phyloP scores from a whole-genome alignment of 176 grass and related monocot genomes.

The Miscanthus lutarioriparius region DNA sequence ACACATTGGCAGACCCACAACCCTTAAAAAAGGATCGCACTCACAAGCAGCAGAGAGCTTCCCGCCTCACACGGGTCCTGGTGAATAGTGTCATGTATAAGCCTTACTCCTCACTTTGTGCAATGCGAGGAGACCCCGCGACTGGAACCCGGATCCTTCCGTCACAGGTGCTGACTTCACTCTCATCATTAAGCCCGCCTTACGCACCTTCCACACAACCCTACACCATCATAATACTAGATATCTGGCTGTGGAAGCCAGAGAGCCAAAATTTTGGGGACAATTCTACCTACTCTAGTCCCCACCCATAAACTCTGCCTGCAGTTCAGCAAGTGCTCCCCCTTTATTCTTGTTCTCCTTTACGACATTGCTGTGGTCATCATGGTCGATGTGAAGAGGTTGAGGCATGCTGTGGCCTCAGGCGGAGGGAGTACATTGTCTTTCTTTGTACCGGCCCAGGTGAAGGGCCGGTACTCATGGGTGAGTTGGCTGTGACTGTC shows the following conservation, averaged over 20 bases:
- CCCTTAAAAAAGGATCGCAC: too few species aligned
- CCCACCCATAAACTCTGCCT: constrained; percentile 31
- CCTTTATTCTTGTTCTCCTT: constrained; percentile 40
- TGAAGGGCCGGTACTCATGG: constrained; percentile 63
- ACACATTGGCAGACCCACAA: constrained; percentile 5
- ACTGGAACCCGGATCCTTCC: too few species aligned
- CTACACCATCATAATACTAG: constrained; percentile 25
- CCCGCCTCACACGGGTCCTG: too few species aligned
- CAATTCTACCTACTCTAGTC: constrained; percentile 33
- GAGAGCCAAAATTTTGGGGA: constrained; percentile 63
- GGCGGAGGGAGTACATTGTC: constrained; percentile 87
- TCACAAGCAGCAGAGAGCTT: too few species aligned
- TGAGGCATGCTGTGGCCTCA: constrained; percentile 83
- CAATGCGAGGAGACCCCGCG: too few species aligned
- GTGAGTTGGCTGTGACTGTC: constrained; percentile 45
- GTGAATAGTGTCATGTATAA: too few species aligned
- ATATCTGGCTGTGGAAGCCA: constrained; percentile 29
- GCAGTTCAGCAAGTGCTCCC: constrained; percentile 20
- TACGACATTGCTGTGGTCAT: not conserved
- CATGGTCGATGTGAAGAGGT: constrained; percentile 56
- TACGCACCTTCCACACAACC: too few species aligned
- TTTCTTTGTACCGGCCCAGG: constrained; percentile 95
- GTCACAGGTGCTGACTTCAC: too few species aligned
- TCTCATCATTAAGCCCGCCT: too few species aligned
- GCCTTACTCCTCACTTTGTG: too few species aligned